Evolutionary conservation across 768 basidiomycete genomes (phyloP).

Genomic region (Nidularia sp.): DNA sequence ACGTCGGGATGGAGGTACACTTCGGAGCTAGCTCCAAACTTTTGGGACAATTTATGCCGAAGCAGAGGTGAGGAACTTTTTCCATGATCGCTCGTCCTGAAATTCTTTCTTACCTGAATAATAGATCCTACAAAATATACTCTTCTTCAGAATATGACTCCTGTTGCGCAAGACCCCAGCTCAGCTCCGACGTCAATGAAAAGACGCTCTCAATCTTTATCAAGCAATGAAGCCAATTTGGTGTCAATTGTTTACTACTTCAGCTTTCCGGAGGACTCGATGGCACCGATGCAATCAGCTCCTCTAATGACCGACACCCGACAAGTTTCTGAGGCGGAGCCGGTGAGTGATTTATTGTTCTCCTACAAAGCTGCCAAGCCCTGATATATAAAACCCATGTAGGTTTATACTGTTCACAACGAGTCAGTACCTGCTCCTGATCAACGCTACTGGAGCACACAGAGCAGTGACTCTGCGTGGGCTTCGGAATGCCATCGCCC

Average conservation of each 20-base stretch:
- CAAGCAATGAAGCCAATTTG: background rate
- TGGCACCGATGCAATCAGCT: background rate
- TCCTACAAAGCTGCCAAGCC: too few relatives aligned
- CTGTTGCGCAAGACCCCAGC: background rate
- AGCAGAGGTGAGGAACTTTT: conserved; percentile 29
- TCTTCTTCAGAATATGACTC: conserved; percentile 43
- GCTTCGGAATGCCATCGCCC: too few relatives aligned
- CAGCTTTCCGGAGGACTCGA: background rate
- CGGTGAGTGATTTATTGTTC: background rate
- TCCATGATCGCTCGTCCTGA: background rate
- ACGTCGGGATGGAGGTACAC: conserved; percentile 33
- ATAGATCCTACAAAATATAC: conserved; percentile 48
- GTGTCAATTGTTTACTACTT: conserved; percentile 2
- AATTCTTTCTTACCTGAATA: background rate
- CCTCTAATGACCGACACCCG: background rate
- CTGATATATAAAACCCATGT: too few relatives aligned
- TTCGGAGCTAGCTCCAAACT: conserved; percentile 43
- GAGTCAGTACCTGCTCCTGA: too few relatives aligned
- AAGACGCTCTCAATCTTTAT: background rate
- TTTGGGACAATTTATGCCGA: conserved; percentile 45
- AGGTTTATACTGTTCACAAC: too few relatives aligned
- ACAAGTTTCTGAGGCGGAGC: background rate
- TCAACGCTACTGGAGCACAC: too few relatives aligned
- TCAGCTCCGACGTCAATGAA: background rate
- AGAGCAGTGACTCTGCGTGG: too few relatives aligned